Conservation (phyloP, 228 moss, liverwort and hornwort species). For the Sphagnum magellanicum region DNA sequence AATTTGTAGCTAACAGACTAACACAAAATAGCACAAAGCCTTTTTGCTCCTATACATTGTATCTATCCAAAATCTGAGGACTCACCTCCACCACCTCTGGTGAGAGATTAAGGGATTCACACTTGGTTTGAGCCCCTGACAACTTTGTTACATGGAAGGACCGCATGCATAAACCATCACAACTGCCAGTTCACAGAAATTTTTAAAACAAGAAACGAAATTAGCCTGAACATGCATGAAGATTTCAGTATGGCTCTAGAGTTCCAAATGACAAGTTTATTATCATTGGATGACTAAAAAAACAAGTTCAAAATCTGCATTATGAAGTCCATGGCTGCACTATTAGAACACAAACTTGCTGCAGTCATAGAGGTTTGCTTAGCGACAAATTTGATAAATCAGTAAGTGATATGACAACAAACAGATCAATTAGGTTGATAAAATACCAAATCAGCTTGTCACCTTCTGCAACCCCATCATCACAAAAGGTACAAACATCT, state of each 20-base stretch:
- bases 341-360: background rate
- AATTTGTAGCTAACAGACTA: background rate
- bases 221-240: too few species aligned
- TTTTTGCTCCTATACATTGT: background rate
- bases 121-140: conserved; percentile 13
- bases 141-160: conserved; percentile 7
- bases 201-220: too few species aligned
- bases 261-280: background rate
- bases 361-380: background rate
- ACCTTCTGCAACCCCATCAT: conserved; percentile 5
- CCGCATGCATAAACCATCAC: conserved; percentile 8
- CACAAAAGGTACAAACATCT: conserved; percentile 11
- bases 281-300: background rate
- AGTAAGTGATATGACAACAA: background rate
- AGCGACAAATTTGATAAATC: too few species aligned
- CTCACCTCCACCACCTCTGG: conserved; percentile 17
- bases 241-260: too few species aligned
- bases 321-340: background rate
- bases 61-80: background rate
- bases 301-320: background rate
- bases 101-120: conserved; percentile 24
- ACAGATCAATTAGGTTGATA: background rate
- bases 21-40: too few species aligned
- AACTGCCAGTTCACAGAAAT: background rate
- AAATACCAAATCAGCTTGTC: conserved; percentile 8